Conservation (phyloP, 2,329 filamentous ascomycete species). For the Arachnomyces sp. region DNA sequence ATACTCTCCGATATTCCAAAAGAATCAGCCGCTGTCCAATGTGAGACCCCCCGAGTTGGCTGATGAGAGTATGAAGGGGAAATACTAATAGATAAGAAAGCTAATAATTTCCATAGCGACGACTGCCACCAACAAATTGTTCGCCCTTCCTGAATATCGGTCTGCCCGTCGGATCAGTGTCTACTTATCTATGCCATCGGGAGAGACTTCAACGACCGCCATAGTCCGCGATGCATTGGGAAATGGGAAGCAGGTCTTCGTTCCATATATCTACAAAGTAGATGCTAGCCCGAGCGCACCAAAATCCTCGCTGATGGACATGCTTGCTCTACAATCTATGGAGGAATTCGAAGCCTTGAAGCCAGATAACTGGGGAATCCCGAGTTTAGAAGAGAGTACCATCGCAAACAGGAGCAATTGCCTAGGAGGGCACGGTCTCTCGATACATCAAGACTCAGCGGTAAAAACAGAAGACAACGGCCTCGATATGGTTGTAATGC, state of each 20-base stretch:
- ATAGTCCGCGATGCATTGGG: constrained; percentile 76
- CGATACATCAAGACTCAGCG: constrained; percentile 8
- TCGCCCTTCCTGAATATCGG: constrained; percentile 64
- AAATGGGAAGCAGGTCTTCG: constrained; percentile 75
- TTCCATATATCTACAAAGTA: constrained; percentile 75
- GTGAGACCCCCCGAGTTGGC: constrained; percentile 41
- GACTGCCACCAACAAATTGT: constrained; percentile 56
- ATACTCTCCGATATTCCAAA: constrained; percentile 54
- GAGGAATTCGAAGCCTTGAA: constrained; percentile 71
- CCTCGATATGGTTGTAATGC: constrained; percentile 83
- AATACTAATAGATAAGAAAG: neutral
- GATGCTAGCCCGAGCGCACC: constrained; percentile 31
- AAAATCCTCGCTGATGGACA: constrained; percentile 77
- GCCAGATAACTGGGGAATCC: constrained; percentile 87
- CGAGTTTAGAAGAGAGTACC: constrained; percentile 64
- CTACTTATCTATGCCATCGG: constrained; percentile 86
- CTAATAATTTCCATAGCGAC: constrained; percentile 45
- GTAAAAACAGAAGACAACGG: constrained; percentile 16
- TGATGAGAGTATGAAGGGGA: neutral
- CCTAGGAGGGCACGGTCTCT: constrained; percentile 55
- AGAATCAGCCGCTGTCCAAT: constrained; percentile 61
- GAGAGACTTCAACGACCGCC: constrained; percentile 74
- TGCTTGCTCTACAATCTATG: constrained; percentile 69
- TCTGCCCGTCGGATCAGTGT: constrained; percentile 70
- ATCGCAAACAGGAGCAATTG: constrained; percentile 63